Evolutionary conservation across 1,284 basidiomycete genomes (phyloP).

Genomic region (Boletellus deceptivus): DNA sequence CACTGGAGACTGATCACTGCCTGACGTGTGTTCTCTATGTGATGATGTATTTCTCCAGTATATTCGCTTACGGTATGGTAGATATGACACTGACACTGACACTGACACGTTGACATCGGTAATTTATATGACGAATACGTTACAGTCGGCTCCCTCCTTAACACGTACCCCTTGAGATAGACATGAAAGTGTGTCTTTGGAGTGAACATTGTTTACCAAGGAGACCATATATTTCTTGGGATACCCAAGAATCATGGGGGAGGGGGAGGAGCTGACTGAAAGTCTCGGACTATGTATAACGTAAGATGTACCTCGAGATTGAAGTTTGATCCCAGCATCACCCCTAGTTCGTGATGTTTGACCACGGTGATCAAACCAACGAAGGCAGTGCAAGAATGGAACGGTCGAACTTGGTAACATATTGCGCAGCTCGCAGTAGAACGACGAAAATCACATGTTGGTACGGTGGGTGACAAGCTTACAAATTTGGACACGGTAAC

Average conservation of each 20-base stretch:
- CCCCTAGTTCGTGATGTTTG: too few relatives aligned
- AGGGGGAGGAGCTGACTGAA: neutral
- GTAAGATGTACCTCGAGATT: neutral
- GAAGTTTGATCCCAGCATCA: neutral
- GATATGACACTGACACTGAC: neutral
- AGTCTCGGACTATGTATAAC: neutral
- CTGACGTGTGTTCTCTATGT: neutral
- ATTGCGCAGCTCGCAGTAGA: neutral
- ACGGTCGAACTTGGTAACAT: neutral
- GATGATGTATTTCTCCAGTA: neutral
- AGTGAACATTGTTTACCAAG: too few relatives aligned
- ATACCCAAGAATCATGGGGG: too few relatives aligned
- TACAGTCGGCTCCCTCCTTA: too few relatives aligned
- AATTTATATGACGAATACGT: neutral
- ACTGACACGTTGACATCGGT: neutral
- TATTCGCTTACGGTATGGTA: neutral
- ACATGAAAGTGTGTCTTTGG: too few relatives aligned
- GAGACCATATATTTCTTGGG: too few relatives aligned
- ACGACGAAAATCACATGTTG: too few relatives aligned
- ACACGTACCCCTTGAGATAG: too few relatives aligned
- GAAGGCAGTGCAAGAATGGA: neutral
- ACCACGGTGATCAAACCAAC: neutral
- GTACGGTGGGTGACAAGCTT: too few relatives aligned
- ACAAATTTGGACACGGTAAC: too few relatives aligned
- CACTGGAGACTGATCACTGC: slow-evolving; percentile 39